These are phyloP conservation scores for Pseudogymnoascus sp. DNA, from an alignment of 2,329 filamentous ascomycete species.

Conservation along the genomic window DNA sequence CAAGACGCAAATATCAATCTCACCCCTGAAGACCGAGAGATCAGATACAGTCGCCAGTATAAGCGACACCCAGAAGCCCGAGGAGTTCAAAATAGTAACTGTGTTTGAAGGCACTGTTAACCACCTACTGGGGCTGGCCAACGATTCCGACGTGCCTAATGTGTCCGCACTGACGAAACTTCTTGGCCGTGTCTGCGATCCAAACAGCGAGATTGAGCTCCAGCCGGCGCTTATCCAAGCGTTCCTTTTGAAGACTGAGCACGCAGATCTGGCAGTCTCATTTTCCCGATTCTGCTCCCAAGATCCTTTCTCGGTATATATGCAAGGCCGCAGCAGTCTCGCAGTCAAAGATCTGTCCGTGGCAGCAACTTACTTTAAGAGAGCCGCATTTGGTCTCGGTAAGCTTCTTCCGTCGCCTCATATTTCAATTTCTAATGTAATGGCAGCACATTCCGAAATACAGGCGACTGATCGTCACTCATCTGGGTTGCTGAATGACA, in stretches of 20 bases:
- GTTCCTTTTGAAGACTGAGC: constrained; percentile 50
- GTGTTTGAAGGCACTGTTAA: constrained; percentile 53
- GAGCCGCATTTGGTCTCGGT: constrained; percentile 77
- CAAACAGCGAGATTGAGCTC: constrained; percentile 59
- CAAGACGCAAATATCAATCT: constrained; percentile 48
- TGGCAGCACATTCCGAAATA: constrained; percentile 22
- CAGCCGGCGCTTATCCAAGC: constrained; percentile 54
- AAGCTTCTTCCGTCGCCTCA: constrained; percentile 33
- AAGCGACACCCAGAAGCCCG: constrained; percentile 34
- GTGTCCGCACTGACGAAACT: constrained; percentile 58
- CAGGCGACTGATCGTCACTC: constrained; percentile 42
- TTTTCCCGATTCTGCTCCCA: constrained; percentile 48
- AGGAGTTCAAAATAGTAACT: constrained; percentile 45
- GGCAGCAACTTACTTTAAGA: constrained; percentile 71
- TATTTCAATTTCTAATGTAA: constrained; percentile 13
- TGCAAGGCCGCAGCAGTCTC: constrained; percentile 74
- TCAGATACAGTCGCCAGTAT: constrained; percentile 22
- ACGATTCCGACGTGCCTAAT: constrained; percentile 42
- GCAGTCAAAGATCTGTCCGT: constrained; percentile 64
- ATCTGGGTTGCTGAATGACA: constrained; percentile 63
- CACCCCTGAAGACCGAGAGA: constrained; percentile 37
- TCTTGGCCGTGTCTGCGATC: constrained; percentile 56
- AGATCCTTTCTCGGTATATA: constrained; percentile 63
- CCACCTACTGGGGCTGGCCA: constrained; percentile 55
- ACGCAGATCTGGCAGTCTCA: constrained; percentile 52